Base-by-base conservation (phyloP, 2,329 filamentous ascomycete species). In the Ophiostoma sp. region DNA sequence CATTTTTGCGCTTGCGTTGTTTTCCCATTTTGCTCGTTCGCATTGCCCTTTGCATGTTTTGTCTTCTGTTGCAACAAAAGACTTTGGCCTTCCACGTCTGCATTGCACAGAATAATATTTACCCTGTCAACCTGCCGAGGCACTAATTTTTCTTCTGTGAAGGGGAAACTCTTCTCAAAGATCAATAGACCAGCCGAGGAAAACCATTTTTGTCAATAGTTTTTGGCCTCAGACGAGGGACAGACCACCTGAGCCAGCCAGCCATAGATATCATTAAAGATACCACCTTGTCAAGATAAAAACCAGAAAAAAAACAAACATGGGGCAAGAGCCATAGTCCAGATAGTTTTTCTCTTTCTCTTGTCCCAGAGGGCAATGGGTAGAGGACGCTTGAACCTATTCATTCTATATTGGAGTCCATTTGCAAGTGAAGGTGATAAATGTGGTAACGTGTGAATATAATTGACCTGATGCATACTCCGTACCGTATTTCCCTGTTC, bases 371-470 rank as follows among this genome's bases (percentile, higher is more conserved):
- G 78, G 78, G 77, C 71, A 76, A 76, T 79, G 80, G 78, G 81
- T 87, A 87, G 86, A 86, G 73, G 85, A 83, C 85, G 78, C 77
- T 86, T 85, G 86, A 87, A 87, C 86, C 84, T 86, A 86, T 83
- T 80, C 81, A 81, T 80, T 78, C 77, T 6, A 52, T 70, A 25
- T 52, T 45, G 2, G 1, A 2, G 2, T 15, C 50, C 42, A 17
- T 4, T 31, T 31, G 45, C 11, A 39, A 66, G 42, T 52, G 66
- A 69, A 39, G 45, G 42, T 52, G 66, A 69, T 19, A 19, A 31
- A 22, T 8, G 52, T 9, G 17, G 15, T 28, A 28, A 39, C 5
- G 9, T 39, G 63, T 19, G 39, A 19, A 45, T 42, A 25, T 63
- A n/a, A n/a, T 39, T 42, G 12, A n/a, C n/a, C 57, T 17, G 0